Evolutionary conservation across 1,284 basidiomycete species (phyloP), one percentile per base, ranked within the genome.

Genomic region (Cerrena zonata): DNA sequence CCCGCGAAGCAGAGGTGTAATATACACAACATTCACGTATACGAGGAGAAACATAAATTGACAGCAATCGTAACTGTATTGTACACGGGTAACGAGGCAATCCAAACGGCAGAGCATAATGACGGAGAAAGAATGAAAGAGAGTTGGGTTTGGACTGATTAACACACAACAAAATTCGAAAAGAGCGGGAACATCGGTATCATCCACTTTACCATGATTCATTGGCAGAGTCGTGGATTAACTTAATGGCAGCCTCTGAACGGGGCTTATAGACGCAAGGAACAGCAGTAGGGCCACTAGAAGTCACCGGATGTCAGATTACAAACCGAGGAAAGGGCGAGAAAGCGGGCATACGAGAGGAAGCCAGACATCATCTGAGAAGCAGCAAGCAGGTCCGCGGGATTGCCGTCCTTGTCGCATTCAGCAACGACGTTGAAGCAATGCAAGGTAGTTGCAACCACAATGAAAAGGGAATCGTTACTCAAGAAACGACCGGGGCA

Each of bases 401-500:
- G 42, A 3, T 45, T 44, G 4, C 48, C 48, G 21, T 34, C 27
- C 11, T 36, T 36, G 26, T 50, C 48, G 3, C n/a, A 5, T 3
- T 13, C 40, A 21, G 48, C 23, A 18, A 11, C 23, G 36, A 50
- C 37, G 19, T 50, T 43, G 42, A 50, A 50, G 22, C 26, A 24
- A 19, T 50, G 48, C 3, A 50, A 27, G 4, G 42, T 38, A 15
- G 40, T 5, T 4, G 48, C 48, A 4, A 50, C 25, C 5, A 21
- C 11, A 4, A 50, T 7, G 26, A 44, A 50, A 3, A 50, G 30
- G 5, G 48, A 30, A 21, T 45, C 39, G 42, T 44, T 43, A 22
- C 41, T 45, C n/a, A 50, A 34, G 25, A 23, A 36, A 15, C 48
- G 11, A n/a, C 48, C 48, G 4, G 48, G 48, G 25, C 48, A 50